Evolutionary conservation across 2,329 filamentous ascomycete species (phyloP), one percentile per base, ranked within the genome.

Genomic region (Curvularia sp.): DNA sequence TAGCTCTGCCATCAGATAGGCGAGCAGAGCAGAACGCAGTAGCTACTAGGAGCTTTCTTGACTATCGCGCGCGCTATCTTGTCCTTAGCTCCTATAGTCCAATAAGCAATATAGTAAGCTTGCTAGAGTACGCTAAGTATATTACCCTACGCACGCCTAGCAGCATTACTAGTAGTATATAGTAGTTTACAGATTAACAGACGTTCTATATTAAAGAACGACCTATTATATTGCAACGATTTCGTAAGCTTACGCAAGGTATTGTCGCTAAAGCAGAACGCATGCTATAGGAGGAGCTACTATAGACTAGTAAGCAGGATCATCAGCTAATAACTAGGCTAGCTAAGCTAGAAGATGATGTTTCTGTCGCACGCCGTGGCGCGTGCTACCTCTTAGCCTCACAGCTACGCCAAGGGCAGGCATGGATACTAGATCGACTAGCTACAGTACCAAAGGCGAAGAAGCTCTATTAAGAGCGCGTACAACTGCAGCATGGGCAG

Each of bases 51-150:
- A 23, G 13, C 34, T 30, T 50, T 27, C 48, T 41, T 18, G 2
- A 49, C 32, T 4, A 39, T 32, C 32, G 47, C 2, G 5, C 47
- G 3, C 32, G 47, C 47, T 49, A 49, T 25, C 32, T 49, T 8
- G 13, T 27, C 8, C 32, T 39, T 13, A 12, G 32, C 47, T 49
- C 47, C 0, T 27, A 49, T 18, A 49, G 47, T 12, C 32, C 32
- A 1, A 38, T 49, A 19, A 49, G 47, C 13, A 18, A 3, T 13
- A 39, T 39, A 6, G 19, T 49, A 27, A 49, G 47, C 47, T 15
- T 49, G 18, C 48, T 50, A n/a, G 38, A n/a, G 3, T 50, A 50
- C 21, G 46, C 46, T 7, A 49, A 49, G 46, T 49, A 25, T 25
- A 38, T 49, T 19, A 18, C 46, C 2, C 46, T 38, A 30, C 30